phyloP scores from a whole-genome alignment of 352 stramenopile genomes.

The Albugo laibachii region DNA sequence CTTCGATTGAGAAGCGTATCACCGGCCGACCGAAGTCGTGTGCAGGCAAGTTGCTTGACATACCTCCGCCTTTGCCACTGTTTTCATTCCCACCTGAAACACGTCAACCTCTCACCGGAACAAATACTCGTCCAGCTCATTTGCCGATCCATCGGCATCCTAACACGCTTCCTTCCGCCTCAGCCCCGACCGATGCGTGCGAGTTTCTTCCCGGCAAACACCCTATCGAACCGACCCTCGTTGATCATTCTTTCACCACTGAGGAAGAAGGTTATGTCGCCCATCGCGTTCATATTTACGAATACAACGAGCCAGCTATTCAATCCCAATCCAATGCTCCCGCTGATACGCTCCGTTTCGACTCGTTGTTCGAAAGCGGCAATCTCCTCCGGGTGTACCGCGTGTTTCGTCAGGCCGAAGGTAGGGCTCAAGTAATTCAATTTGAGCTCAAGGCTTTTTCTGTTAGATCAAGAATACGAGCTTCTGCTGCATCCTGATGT shows the following conservation, averaged over 20 bases:
- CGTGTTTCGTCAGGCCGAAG: conserved; percentile 17
- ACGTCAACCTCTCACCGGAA: conserved; percentile 17
- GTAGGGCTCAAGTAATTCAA: conserved; percentile 1
- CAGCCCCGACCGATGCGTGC: not conserved
- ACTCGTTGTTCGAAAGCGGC: conserved; percentile 58
- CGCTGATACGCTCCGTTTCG: conserved; percentile 39
- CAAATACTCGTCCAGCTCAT: conserved; percentile 17
- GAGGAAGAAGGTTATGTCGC: conserved; percentile 11
- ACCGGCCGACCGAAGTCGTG: too few relatives aligned
- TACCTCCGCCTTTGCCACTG: conserved; percentile 28
- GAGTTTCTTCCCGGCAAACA: not conserved
- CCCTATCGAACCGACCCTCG: conserved; percentile 18
- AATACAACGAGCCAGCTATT: conserved; percentile 42
- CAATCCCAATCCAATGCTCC: conserved; percentile 13
- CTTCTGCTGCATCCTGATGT: conserved; percentile 51
- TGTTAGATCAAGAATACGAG: conserved; percentile 36
- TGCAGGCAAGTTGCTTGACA: too few relatives aligned
- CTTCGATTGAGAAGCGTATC: too few relatives aligned
- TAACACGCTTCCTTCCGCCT: not conserved
- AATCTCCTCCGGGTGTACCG: conserved; percentile 40
- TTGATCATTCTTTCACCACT: conserved; percentile 17
- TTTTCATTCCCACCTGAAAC: conserved; percentile 33
- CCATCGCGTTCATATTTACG: conserved; percentile 32
- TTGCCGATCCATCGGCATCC: conserved; percentile 25
- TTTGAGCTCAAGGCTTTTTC: not conserved